Evolutionary conservation across 805 yeast species (phyloP).

Genomic region (Zygoascus tannicola): DNA sequence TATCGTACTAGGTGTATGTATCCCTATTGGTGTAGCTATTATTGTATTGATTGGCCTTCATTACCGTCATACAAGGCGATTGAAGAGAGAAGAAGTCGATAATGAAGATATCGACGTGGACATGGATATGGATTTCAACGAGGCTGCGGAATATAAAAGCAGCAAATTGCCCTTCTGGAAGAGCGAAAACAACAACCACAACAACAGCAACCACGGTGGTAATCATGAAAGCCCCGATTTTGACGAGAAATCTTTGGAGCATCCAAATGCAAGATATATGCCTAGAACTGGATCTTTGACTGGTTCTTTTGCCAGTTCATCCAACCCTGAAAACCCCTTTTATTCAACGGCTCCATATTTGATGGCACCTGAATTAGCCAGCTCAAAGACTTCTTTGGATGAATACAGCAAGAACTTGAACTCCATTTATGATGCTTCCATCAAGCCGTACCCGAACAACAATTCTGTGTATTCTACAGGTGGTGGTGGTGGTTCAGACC

Average conservation of each 20-base stretch:
- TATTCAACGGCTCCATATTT: conserved; percentile 15
- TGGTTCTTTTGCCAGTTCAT: neutral
- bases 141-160: neutral
- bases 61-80: conserved; percentile 24
- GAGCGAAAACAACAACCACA: neutral
- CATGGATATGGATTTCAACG: conserved; percentile 21
- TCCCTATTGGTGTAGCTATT: conserved; percentile 30
- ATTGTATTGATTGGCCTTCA: conserved; percentile 26
- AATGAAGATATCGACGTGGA: conserved; percentile 30
- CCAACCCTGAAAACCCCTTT: conserved; percentile 13
- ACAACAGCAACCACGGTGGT: neutral
- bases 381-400: conserved; percentile 17
- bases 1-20: conserved; percentile 32
- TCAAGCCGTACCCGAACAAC: conserved; percentile 9
- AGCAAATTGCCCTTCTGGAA: conserved; percentile 1
- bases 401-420: conserved; percentile 20
- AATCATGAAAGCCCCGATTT: too few species aligned
- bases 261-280: neutral
- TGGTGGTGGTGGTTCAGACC: too few species aligned
- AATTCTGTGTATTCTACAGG: conserved; percentile 9
- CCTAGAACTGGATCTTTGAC: neutral
- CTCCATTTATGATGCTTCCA: conserved; percentile 12
- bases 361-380: conserved; percentile 15
- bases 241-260: neutral
- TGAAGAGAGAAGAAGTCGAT: conserved; percentile 29